A percentile compares a stretch with the other conserved stretches of the same genome.
These are phyloP conservation scores for Lachnellula arida DNA, from an alignment of 2,329 filamentous ascomycete genomes.

Conservation along the genomic window DNA sequence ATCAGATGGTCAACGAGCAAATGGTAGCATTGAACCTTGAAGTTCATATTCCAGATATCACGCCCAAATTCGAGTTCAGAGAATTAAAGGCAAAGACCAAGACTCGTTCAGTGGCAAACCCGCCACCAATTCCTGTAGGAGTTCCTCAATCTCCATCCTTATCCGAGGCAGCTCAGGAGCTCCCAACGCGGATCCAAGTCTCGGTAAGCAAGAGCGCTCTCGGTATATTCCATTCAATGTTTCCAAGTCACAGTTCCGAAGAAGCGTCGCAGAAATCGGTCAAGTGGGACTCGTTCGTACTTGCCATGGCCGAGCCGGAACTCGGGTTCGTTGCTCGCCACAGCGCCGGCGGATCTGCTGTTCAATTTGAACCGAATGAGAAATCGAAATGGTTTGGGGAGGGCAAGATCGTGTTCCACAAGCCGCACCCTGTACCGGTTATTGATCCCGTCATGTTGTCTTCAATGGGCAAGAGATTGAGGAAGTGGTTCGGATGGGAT, in stretches of 20 bases:
- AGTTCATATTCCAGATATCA: not conserved
- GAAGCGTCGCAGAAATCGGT: not conserved
- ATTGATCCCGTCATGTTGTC: not conserved
- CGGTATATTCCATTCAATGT: not conserved
- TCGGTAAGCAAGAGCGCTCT: not conserved
- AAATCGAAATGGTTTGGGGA: not conserved
- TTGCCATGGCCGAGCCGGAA: not conserved
- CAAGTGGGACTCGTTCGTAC: not conserved
- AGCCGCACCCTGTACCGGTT: not conserved
- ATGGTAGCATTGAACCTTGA: not conserved
- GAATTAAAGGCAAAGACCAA: constrained; percentile 1
- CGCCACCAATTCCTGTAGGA: too few species aligned
- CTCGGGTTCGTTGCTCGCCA: not conserved
- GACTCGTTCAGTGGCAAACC: not conserved
- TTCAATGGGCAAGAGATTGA: not conserved
- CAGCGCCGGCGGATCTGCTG: not conserved
- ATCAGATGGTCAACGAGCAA: not conserved
- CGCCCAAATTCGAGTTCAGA: not conserved
- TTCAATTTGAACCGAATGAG: not conserved
- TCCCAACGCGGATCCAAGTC: constrained; percentile 10
- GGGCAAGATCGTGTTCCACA: not conserved
- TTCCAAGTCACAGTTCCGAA: not conserved
- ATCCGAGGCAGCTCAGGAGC: constrained; percentile 20
- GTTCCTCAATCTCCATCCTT: constrained; percentile 9
- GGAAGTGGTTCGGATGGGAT: constrained; percentile 2